Base-by-base conservation (phyloP, 208 protist genomes). In the Angomonas ambiguus region DNA sequence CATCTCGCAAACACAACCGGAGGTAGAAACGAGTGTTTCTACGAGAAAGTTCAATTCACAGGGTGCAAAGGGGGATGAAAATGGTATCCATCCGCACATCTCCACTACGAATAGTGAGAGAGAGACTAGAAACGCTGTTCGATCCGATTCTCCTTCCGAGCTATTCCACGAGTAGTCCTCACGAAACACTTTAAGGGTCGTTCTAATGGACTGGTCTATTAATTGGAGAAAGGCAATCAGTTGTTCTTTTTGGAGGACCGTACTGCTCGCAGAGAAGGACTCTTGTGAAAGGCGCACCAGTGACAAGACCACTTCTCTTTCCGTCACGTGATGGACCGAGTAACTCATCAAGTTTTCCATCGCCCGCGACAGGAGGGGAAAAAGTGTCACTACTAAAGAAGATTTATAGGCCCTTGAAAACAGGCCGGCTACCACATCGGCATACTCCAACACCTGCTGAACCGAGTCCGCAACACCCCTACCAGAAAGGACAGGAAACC, bases 121-220 rank as follows among this genome's bases (percentile, higher is more conserved):
- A 48, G 18, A 66, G 77, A 22, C 84, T 70, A 13, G 35, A 32
- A 31, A 24, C 24, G 55, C 68, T 81, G 51, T 84, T 88, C 49
- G 81, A 73, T 5, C 74, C 66, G 28, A 91, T 56, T 30, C 62
- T 56, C 41, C 82, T 79, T n/a, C n/a, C n/a, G n/a, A n/a, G n/a
- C n/a, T n/a, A n/a, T n/a, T n/a, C n/a, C n/a, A n/a, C n/a, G 8
- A 95, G 81, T 38, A 93, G 67, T 0, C 60, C 72, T 42, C 85
- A 85, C 24, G 67, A 72, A 4, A 83, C 66, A n/a, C 45, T 32
- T 20, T n/a, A n/a, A n/a, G n/a, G n/a, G n/a, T n/a, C n/a, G n/a
- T n/a, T n/a, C n/a, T n/a, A n/a, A n/a, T n/a, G n/a, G n/a, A n/a
- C n/a, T n/a, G n/a, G n/a, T n/a, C n/a, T n/a, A n/a, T n/a, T n/a